These are phyloP conservation scores for Claviceps arundinis DNA, from an alignment of 2,329 filamentous ascomycete genomes.

Conservation along the genomic window DNA sequence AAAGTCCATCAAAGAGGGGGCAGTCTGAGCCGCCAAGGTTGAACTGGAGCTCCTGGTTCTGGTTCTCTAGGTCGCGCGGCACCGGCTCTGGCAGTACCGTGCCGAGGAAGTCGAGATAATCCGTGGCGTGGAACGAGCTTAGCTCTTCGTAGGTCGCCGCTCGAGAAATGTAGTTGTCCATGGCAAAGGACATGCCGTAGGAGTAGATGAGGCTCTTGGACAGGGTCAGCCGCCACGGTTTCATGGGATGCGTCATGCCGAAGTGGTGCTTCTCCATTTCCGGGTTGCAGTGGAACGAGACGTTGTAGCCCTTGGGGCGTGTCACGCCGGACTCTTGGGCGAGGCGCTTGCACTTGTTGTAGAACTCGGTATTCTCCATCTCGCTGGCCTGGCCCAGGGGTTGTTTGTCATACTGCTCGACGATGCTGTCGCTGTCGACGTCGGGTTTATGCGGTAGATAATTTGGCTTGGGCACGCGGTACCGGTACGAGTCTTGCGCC, in stretches of 20 bases:
- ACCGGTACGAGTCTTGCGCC: conserved; percentile 35
- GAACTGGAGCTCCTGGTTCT: conserved; percentile 55
- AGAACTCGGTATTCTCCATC: conserved; percentile 42
- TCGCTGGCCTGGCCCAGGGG: conserved; percentile 38
- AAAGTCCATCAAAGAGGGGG: conserved; percentile 90
- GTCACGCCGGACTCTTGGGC: conserved; percentile 56
- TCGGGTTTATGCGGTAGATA: conserved; percentile 44
- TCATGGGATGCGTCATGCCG: conserved; percentile 95
- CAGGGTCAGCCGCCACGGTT: conserved; percentile 90
- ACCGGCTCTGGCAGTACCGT: conserved; percentile 53
- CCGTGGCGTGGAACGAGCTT: conserved; percentile 69
- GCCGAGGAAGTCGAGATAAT: conserved; percentile 83
- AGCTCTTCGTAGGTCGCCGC: conserved; percentile 81
- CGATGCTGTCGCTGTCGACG: conserved; percentile 37
- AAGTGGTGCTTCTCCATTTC: conserved; percentile 96
- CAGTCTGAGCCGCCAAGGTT: conserved; percentile 88
- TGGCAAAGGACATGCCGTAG: conserved; percentile 90
- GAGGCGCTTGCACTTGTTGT: conserved; percentile 42
- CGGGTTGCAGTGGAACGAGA: conserved; percentile 92
- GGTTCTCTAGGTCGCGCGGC: conserved; percentile 51
- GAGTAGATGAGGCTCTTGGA: conserved; percentile 90
- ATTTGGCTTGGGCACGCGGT: conserved; percentile 44
- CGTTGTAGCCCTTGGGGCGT: conserved; percentile 71
- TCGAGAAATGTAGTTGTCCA: conserved; percentile 84
- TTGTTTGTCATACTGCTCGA: conserved; percentile 35